Evolutionary conservation across 345 rosid species (phyloP).

Genomic region (Citrus sp.): DNA sequence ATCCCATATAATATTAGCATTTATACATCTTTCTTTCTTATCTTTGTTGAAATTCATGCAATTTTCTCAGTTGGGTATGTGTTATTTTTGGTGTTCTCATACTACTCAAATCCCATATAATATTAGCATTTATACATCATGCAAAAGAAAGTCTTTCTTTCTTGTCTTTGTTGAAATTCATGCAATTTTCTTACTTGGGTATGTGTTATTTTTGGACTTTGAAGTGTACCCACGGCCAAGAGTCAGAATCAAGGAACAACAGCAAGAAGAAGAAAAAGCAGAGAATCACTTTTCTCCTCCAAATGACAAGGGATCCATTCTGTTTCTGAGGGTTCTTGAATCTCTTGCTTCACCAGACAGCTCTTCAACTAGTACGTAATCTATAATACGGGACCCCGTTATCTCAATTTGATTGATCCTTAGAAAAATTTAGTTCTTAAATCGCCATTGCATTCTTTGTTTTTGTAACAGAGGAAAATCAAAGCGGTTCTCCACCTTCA

Average conservation of each 20-base stretch:
- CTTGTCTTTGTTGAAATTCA: neutral
- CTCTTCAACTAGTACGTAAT: neutral
- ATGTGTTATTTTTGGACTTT: slow-evolving; percentile 1
- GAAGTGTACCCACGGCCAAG: slow-evolving; percentile 28
- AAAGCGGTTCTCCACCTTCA: slow-evolving; percentile 14
- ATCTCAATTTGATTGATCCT: neutral
- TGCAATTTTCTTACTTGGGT: neutral
- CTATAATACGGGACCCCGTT: no score
- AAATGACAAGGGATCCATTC: slow-evolving; percentile 1
- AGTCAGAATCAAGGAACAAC: no score
- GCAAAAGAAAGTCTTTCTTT: neutral
- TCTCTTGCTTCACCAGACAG: slow-evolving; percentile 15
- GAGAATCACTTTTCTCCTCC: slow-evolving; percentile 6
- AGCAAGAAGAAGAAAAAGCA: neutral
- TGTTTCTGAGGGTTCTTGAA: slow-evolving; percentile 14
- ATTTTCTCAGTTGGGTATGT: neutral
- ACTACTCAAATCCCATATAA: no score
- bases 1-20: no score
- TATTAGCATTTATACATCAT: no score
- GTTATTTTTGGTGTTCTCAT: neutral
- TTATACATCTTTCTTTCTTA: neutral
- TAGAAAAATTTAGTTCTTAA: neutral
- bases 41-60: neutral
- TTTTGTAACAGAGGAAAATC: slow-evolving; percentile 23
- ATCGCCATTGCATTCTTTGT: neutral